Percentiles rank a stretch among this genome's conserved stretches.
Conservation (phyloP, 768 basidiomycete genomes). For the Collybia mongolica region DNA sequence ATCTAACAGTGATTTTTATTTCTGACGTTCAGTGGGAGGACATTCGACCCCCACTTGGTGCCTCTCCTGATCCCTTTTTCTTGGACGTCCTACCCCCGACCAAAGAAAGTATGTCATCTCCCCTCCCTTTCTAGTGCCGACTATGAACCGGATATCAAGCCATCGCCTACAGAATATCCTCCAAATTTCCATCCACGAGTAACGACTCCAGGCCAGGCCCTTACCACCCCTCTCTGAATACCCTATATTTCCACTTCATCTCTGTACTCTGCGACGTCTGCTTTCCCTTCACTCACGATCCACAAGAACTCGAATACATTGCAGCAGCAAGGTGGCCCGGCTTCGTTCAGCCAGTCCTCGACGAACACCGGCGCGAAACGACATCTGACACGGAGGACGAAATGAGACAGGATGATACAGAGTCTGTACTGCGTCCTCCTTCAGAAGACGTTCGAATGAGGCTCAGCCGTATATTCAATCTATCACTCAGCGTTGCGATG, state of each 20-base stretch:
- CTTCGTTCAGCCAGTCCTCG: slow-evolving; percentile 68
- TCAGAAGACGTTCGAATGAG: slow-evolving; percentile 65
- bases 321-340: slow-evolving; percentile 81
- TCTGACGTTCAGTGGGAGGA: slow-evolving; percentile 72
- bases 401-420: slow-evolving; percentile 18
- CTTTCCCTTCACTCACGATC: slow-evolving; percentile 63
- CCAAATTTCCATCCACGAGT: slow-evolving; percentile 29
- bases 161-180: slow-evolving; percentile 34
- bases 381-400: slow-evolving; percentile 20
- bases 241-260: slow-evolving; percentile 65
- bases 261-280: slow-evolving; percentile 59
- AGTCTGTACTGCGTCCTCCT: slow-evolving; percentile 33
- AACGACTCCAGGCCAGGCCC: slow-evolving; percentile 14
- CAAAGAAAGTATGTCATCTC: slow-evolving; percentile 52
- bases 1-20: slow-evolving; percentile 59
- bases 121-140: neutral
- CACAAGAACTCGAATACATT: slow-evolving; percentile 71
- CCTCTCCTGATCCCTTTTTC: slow-evolving; percentile 72
- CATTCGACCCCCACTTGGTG: slow-evolving; percentile 65
- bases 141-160: slow-evolving; percentile 16
- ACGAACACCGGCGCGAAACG: slow-evolving; percentile 33
- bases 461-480: slow-evolving; percentile 59
- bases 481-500: slow-evolving; percentile 59
- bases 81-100: slow-evolving; percentile 50
- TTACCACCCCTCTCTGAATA: slow-evolving; percentile 55